Evolutionary conservation across 2,329 filamentous ascomycete genomes (phyloP).

Genomic region (Stromatinia cepivora): DNA sequence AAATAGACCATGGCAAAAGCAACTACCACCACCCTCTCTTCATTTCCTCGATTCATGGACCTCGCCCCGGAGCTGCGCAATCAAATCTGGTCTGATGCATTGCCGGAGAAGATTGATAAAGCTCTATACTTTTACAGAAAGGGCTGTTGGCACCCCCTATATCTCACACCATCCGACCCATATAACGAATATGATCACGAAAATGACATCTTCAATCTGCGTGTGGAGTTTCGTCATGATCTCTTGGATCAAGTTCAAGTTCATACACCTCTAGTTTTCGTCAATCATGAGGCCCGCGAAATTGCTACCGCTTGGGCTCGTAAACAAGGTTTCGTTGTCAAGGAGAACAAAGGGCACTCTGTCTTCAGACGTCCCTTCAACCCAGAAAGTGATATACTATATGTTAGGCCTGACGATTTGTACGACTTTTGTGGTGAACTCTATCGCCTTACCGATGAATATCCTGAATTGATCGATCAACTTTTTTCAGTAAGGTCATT

Average conservation of each 20-base stretch:
- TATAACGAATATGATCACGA: not conserved
- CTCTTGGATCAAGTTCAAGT: not conserved
- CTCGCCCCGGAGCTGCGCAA: not conserved
- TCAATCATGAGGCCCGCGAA: not conserved
- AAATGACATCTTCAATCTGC: not conserved
- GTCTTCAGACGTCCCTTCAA: not conserved
- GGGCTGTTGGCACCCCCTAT: not conserved
- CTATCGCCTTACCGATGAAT: not conserved
- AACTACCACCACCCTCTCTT: no score
- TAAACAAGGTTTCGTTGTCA: not conserved
- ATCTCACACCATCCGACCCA: not conserved
- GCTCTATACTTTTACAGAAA: not conserved
- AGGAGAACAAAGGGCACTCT: not conserved
- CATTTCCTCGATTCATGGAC: not conserved
- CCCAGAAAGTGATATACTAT: not conserved
- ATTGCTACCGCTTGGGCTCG: not conserved
- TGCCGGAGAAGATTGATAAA: not conserved
- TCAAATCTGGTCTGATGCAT: not conserved
- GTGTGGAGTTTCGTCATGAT: not conserved
- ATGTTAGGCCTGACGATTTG: not conserved
- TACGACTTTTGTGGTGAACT: fast-evolving
- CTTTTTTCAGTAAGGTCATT: not conserved
- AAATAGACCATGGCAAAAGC: not conserved
- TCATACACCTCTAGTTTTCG: not conserved
- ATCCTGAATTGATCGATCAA: not conserved